These are phyloP conservation scores for Boletus sensibilis DNA, from an alignment of 768 basidiomycete genomes.

Conservation along the genomic window DNA sequence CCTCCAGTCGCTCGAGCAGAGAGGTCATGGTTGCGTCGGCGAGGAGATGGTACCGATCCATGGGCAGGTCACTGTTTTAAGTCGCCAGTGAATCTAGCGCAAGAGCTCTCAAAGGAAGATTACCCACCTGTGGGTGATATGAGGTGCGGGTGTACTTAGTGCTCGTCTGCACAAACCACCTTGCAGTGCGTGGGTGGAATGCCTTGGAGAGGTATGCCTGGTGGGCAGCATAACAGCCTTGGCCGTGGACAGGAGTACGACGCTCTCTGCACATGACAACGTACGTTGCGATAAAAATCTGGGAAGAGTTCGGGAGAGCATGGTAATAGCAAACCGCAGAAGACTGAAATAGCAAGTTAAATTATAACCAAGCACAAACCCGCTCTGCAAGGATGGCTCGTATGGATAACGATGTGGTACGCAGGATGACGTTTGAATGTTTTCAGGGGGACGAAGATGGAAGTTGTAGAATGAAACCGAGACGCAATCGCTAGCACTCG, in stretches of 20 bases:
- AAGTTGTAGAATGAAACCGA: neutral
- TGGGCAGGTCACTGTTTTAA: conserved; percentile 47
- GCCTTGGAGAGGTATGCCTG: neutral
- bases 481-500: neutral
- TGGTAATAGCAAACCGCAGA: neutral
- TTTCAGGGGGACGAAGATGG: neutral
- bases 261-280: conserved; percentile 1
- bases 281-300: conserved; percentile 11
- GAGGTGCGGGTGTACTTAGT: conserved; percentile 55
- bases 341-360: neutral
- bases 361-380: neutral
- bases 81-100: neutral
- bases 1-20: conserved; percentile 73
- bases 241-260: conserved; percentile 4
- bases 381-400: too few species aligned
- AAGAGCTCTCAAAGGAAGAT: neutral
- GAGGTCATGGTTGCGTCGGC: conserved; percentile 78
- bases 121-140: conserved; percentile 52
- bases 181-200: neutral
- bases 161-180: conserved; percentile 17
- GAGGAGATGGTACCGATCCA: conserved; percentile 65
- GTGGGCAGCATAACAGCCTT: neutral
- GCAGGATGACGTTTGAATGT: neutral
- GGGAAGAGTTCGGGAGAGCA: conserved; percentile 23
- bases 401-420: neutral